Base-by-base conservation (phyloP, 1,284 basidiomycete species). In the Cryptococcus sp. region DNA sequence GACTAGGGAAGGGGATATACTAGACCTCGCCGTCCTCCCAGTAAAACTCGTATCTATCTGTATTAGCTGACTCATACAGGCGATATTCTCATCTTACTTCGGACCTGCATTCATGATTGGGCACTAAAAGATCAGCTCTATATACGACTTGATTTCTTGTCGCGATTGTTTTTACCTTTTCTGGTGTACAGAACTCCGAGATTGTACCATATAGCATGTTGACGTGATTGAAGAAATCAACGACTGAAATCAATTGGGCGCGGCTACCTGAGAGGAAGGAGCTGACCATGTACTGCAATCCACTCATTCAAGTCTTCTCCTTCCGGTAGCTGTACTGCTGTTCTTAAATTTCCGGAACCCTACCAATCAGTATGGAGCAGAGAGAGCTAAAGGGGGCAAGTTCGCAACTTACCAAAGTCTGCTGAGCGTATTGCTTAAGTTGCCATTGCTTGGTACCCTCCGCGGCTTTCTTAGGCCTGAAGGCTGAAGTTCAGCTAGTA, bases 51-150 rank as follows among this genome's bases (percentile, higher is more conserved):
- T 91, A 94, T 63, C 91, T 90, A 48, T 2, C 39, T 3, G 7
- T n/a, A 25, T 41, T 11, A 32, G 31, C 22, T 25, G 7, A 9
- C n/a, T 23, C 28, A 25, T 32, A 49, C 49, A 54, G 7, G 25
- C 16, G 25, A 53, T n/a, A 23, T 16, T 21, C 11, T 24, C 3
- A 22, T 18, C 82, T 62, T 64, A 93, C 86, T 94, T 84, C 61
- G 93, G 91, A 10, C 96, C 96, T 7, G 96, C 94, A 68, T 92
- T 96, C 96, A 99, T 99, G 61, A 97, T 87, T 5, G 92, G 91
- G 71, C 96, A 99, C 87, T 94, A 61, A 11, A 18, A 4, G 11
- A 16, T 46, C 13, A 49, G 43, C 39, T 43, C 10, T 36, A 21
- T 16, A 23, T 39, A 5, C 16, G 34, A 14, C 32, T 24, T 41